A percentile compares a stretch with the other conserved stretches of the same genome.
Evolutionary conservation across 345 rosid genomes (phyloP).

Genomic region (Eucalyptus sideroxylon): DNA sequence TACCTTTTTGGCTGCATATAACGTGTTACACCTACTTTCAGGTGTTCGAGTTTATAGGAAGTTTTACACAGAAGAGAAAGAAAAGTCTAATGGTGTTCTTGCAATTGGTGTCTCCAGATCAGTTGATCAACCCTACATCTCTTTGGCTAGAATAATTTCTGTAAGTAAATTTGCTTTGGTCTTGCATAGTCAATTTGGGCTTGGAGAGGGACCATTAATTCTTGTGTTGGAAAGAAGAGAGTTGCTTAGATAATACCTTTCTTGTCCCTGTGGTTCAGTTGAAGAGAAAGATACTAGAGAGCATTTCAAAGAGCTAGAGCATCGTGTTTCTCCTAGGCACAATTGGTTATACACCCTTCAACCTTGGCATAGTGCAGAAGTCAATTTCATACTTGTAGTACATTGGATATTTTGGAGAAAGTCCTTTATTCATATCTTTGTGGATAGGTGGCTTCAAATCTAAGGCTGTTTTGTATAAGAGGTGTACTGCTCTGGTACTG

Average conservation of each 20-base stretch:
- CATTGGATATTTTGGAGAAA: background rate
- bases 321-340: background rate
- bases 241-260: background rate
- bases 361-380: background rate
- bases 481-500: background rate
- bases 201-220: background rate
- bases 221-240: background rate
- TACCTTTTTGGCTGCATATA: background rate
- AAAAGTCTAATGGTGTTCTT: conserved; percentile 54
- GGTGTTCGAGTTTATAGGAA: conserved; percentile 56
- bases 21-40: background rate
- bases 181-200: background rate
- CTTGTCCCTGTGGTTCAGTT: background rate
- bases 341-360: background rate
- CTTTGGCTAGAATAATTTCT: conserved; percentile 38
- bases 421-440: background rate
- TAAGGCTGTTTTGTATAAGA: background rate
- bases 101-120: conserved; percentile 38
- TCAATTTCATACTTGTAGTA: background rate
- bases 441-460: background rate
- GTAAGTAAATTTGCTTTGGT: background rate
- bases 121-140: conserved; percentile 40
- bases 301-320: background rate
- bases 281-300: background rate
- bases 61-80: conserved; percentile 62